Conservation (phyloP, 192 early-diverging fungal species). For the Podila clonocystis region DNA sequence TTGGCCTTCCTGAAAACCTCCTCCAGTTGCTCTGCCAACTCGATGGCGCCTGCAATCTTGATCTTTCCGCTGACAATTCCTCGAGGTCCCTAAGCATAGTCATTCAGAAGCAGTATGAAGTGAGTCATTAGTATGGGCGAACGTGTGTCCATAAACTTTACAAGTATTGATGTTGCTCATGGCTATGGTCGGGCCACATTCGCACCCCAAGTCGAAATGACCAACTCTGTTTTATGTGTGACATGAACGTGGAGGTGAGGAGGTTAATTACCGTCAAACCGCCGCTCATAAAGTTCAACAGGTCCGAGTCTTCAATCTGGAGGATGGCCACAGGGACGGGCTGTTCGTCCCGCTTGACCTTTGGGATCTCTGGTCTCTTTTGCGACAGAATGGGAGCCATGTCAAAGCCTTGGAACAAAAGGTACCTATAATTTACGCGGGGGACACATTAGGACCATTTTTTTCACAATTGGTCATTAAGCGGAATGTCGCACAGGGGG, state of each 20-base stretch:
- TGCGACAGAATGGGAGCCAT: conserved; percentile 33
- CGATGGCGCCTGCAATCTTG: conserved; percentile 49
- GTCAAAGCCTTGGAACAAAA: conserved; percentile 43
- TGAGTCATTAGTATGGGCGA: background rate
- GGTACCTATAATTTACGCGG: conserved; percentile 12
- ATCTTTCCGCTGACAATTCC: conserved; percentile 46
- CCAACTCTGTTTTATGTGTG: background rate
- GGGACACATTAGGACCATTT: background rate
- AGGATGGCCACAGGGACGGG: conserved; percentile 48
- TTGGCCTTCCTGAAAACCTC: conserved; percentile 39
- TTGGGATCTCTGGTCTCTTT: conserved; percentile 39
- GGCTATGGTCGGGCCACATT: too few species aligned
- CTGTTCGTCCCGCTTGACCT: conserved; percentile 30
- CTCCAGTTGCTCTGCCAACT: conserved; percentile 43
- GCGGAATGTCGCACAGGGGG: too few species aligned
- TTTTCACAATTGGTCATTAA: too few species aligned
- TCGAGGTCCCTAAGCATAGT: conserved; percentile 27
- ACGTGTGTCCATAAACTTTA: too few species aligned
- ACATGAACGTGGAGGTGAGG: background rate
- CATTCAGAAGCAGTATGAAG: background rate
- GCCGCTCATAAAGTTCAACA: conserved; percentile 50
- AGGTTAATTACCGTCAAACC: conserved; percentile 25
- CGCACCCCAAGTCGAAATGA: too few species aligned
- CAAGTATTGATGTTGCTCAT: too few species aligned
- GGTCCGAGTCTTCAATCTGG: conserved; percentile 42